Percentiles rank a stretch among this genome's conserved stretches.
phyloP scores from a whole-genome alignment of 2,329 filamentous ascomycete species.

The Clonostachys rhizophaga region DNA sequence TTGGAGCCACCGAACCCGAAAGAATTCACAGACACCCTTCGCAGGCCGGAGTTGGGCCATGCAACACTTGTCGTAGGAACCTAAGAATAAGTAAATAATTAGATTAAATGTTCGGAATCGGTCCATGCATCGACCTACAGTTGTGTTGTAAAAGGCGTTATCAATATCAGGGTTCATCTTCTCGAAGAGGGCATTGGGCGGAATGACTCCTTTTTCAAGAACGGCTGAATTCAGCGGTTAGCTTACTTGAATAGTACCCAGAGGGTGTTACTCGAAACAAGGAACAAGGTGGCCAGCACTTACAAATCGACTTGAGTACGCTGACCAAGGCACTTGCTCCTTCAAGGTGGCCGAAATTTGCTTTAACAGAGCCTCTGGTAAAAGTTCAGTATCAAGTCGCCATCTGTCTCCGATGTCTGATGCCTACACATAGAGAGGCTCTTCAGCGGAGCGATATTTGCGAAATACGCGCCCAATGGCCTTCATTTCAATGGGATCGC shows the following conservation, averaged over 20 bases:
- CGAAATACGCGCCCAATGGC: conserved; percentile 17
- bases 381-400: conserved; percentile 8
- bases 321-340: conserved; percentile 7
- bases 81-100: neutral
- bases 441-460: conserved; percentile 1
- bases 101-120: conserved; percentile 35
- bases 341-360: conserved; percentile 9
- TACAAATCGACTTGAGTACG: conserved; percentile 2
- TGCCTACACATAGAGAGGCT: neutral
- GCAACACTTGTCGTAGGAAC: neutral
- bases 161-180: conserved; percentile 1
- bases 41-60: conserved; percentile 1
- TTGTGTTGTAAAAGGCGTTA: neutral
- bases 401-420: neutral
- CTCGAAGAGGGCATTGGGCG: conserved; percentile 39
- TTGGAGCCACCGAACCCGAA: conserved; percentile 14
- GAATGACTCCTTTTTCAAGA: conserved; percentile 43
- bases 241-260: conserved; percentile 8
- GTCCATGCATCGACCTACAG: conserved; percentile 29
- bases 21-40: conserved; percentile 8
- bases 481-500: conserved; percentile 31
- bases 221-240: conserved; percentile 23
- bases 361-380: conserved; percentile 5
- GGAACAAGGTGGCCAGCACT: conserved; percentile 1
- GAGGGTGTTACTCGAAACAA: conserved; percentile 6